Base-by-base conservation (phyloP, 2,329 filamentous ascomycete species). In the Monilinia polystroma region DNA sequence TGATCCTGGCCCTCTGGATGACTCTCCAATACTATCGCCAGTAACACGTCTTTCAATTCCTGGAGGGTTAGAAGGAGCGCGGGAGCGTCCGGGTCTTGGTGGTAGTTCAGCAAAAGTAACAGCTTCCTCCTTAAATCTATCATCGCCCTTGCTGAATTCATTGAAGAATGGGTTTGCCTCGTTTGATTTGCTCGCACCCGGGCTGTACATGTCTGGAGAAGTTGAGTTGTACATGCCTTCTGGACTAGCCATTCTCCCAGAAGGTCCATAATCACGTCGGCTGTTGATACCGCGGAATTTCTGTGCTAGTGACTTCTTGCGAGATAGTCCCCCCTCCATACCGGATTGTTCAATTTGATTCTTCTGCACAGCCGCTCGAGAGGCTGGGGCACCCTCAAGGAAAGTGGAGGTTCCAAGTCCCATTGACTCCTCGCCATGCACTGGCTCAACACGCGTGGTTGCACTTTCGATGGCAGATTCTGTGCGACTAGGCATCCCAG, bases 381-480 rank as follows among this genome's bases (percentile, higher is more conserved):
- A 90, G 38, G 93, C 95, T 18, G 95, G 94, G 1, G 95, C 90
- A 47, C 95, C 95, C 74, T 99, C 95, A 29, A 99, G 80, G 82
- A 98, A 98, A 2, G 95, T 99, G 45, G 93, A 96, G 1, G 93
- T 97, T 64, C 95, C 95, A 10, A 99, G 81, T 12, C 95, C 95
- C 69, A 91, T 81, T 4, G 87, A 89, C 78, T 96, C 89, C 66
- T 93, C 87, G 23, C 94, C 94, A 72, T 98, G 92, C 18, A 98
- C 84, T 57, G 90, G 85, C 66, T 91, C 87, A 57, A 87, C 83
- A 66, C 87, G 85, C 38, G 84, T 79, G 38, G 84, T 84, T 1
- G 92, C 86, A 75, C 95, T 91, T 73, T 93, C 91, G 3, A 88
- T 80, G 38, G 79, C 78, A 11, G 69, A 54, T 52, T 74, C 73